Conservation (phyloP, 129 eudicot species). For the Chrysanthemum seticuspe region DNA sequence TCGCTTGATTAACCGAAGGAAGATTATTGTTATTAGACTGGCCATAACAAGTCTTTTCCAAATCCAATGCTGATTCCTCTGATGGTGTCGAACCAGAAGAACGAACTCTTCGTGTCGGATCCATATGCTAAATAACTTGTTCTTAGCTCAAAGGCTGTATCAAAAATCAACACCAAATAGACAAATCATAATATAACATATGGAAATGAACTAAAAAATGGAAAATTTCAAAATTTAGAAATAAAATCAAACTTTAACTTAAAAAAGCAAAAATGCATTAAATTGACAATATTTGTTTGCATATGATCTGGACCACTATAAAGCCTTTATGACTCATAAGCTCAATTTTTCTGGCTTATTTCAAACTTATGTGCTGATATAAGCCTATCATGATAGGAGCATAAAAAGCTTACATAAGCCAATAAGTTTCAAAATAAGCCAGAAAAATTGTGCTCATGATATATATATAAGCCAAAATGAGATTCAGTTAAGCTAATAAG, state of each 20-base stretch:
- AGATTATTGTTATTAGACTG: constrained; percentile 34
- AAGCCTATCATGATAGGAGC: too few relatives aligned
- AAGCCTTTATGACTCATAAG: too few relatives aligned
- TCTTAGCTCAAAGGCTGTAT: constrained; percentile 9
- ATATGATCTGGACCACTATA: neutral
- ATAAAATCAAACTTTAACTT: constrained; percentile 1
- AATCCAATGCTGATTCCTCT: constrained; percentile 85
- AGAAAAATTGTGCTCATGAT: too few relatives aligned
- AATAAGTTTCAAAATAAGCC: too few relatives aligned
- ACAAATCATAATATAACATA: neutral
- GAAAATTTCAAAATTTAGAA: too few relatives aligned
- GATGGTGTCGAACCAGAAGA: constrained; percentile 81
- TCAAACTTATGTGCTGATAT: too few relatives aligned
- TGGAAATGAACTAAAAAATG: too few relatives aligned
- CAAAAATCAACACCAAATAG: constrained; percentile 17
- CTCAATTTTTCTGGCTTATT: too few relatives aligned
- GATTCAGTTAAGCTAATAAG: too few relatives aligned
- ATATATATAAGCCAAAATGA: too few relatives aligned
- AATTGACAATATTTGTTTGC: neutral
- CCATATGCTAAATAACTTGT: constrained; percentile 38
- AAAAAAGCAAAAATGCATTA: neutral
- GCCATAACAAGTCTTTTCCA: constrained; percentile 59
- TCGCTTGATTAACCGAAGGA: constrained; percentile 57
- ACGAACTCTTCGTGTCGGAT: constrained; percentile 55
- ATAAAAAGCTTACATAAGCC: too few relatives aligned